Percentiles rank a stretch among this genome's conserved stretches.
Evolutionary conservation across 208 protist genomes (phyloP).

Genomic region (Acanthamoeba royreba): DNA sequence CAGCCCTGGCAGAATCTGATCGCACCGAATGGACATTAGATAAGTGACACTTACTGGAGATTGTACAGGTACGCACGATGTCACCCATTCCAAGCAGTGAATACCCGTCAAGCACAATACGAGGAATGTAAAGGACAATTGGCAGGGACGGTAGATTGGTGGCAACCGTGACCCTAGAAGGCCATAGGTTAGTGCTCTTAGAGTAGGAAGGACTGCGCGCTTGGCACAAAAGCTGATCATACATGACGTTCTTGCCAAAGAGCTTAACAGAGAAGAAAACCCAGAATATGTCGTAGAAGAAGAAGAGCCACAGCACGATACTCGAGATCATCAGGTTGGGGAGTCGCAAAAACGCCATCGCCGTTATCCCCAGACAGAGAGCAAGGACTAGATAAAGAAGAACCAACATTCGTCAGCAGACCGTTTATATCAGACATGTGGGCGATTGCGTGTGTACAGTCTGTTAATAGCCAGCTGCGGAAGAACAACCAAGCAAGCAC

Average conservation of each 20-base stretch:
- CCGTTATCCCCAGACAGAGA: conserved; percentile 5
- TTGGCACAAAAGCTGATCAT: too few relatives aligned
- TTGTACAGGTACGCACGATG: not conserved
- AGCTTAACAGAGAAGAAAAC: conserved; percentile 51
- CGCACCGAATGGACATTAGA: not conserved
- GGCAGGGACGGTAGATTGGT: conserved; percentile 30
- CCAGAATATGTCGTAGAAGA: conserved; percentile 66
- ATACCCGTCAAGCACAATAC: not conserved
- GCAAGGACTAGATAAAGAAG: not conserved
- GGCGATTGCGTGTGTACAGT: not conserved
- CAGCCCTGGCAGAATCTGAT: conserved; percentile 46
- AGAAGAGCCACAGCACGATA: conserved; percentile 54
- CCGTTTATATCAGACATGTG: not conserved
- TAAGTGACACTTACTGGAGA: not conserved
- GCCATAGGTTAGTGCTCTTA: not conserved
- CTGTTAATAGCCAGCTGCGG: not conserved
- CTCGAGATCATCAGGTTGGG: conserved; percentile 40
- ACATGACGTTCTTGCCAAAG: conserved; percentile 60
- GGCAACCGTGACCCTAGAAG: not conserved
- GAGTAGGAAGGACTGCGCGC: not conserved
- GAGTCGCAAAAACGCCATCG: conserved; percentile 34
- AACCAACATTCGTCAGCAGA: not conserved
- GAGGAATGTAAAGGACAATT: conserved; percentile 4
- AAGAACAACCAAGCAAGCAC: not conserved
- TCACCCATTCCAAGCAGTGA: conserved; percentile 53